These are phyloP conservation scores for Neonectria faginata DNA, from an alignment of 2,329 filamentous ascomycete species.

Conservation along the genomic window DNA sequence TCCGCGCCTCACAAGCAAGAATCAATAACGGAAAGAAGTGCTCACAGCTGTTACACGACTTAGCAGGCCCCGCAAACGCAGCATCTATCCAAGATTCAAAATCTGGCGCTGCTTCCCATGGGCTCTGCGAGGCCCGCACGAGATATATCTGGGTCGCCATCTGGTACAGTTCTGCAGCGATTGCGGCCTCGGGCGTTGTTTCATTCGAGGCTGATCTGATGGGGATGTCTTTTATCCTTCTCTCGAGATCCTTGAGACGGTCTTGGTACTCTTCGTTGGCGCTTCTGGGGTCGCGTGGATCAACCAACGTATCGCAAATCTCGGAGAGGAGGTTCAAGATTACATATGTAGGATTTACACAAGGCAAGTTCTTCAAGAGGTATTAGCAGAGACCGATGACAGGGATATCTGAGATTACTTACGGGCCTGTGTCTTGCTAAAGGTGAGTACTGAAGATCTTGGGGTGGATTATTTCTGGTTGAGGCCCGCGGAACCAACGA, in stretches of 20 bases:
- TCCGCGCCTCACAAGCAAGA: slow-evolving; percentile 50
- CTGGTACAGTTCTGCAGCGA: slow-evolving; percentile 29
- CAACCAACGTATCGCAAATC: slow-evolving; percentile 23
- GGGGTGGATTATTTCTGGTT: background rate
- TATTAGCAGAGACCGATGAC: background rate
- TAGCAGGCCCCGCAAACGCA: slow-evolving; percentile 33
- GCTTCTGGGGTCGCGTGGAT: slow-evolving; percentile 31
- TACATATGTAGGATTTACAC: slow-evolving; percentile 24
- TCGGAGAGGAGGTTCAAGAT: slow-evolving; percentile 37
- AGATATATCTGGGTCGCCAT: slow-evolving; percentile 36
- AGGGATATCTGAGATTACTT: background rate
- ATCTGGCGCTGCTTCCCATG: slow-evolving; percentile 33
- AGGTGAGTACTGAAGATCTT: background rate
- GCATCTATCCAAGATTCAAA: slow-evolving; percentile 38
- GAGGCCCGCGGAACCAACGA: background rate
- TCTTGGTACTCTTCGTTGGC: slow-evolving; percentile 20
- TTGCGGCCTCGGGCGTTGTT: background rate
- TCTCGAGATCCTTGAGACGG: slow-evolving; percentile 27
- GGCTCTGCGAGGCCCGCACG: slow-evolving; percentile 38
- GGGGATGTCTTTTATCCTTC: slow-evolving; percentile 10
- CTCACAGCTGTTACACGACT: slow-evolving; percentile 36
- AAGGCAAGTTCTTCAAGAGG: slow-evolving; percentile 13
- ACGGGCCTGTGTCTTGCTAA: slow-evolving; percentile 24
- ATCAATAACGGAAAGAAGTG: slow-evolving; percentile 53
- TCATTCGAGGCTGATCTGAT: background rate